Percentiles rank a stretch among this genome's conserved stretches.
These are phyloP conservation scores for Ogataea chonburiensis DNA, from an alignment of 805 yeast species.

Conservation along the genomic window DNA sequence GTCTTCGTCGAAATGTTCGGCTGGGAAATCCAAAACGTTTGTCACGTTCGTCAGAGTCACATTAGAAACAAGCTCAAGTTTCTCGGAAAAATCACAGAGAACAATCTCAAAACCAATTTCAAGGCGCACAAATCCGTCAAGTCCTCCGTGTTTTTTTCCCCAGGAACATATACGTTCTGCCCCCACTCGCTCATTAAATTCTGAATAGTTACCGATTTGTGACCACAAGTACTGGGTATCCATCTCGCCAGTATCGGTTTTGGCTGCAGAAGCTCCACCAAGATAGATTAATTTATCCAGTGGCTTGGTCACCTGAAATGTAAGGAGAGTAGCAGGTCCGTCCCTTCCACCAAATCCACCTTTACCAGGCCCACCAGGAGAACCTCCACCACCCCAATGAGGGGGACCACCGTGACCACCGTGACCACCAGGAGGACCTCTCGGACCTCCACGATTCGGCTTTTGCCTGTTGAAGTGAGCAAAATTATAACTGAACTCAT, in stretches of 20 bases:
- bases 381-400: conserved; percentile 10
- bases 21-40: conserved; percentile 41
- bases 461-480: conserved; percentile 26
- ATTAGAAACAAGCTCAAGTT: conserved; percentile 46
- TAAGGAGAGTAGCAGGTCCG: conserved; percentile 36
- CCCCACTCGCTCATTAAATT: conserved; percentile 42
- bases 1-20: conserved; percentile 12
- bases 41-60: conserved; percentile 39
- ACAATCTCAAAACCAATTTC: conserved; percentile 65
- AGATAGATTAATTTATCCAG: conserved; percentile 48
- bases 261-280: conserved; percentile 75
- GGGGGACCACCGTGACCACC: conserved; percentile 12
- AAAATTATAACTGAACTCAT: conserved; percentile 57
- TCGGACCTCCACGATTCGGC: conserved; percentile 3
- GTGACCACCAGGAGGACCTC: conserved; percentile 10
- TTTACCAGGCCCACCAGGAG: conserved; percentile 10
- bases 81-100: conserved; percentile 55
- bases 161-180: conserved; percentile 55
- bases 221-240: conserved; percentile 52
- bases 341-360: conserved; percentile 9
- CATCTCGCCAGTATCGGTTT: conserved; percentile 56
- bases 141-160: conserved; percentile 45
- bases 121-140: conserved; percentile 58
- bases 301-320: conserved; percentile 48
- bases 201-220: conserved; percentile 30